These are phyloP conservation scores for Gonapodya prolifera DNA, from an alignment of 192 early-diverging fungal genomes.

Conservation along the genomic window DNA sequence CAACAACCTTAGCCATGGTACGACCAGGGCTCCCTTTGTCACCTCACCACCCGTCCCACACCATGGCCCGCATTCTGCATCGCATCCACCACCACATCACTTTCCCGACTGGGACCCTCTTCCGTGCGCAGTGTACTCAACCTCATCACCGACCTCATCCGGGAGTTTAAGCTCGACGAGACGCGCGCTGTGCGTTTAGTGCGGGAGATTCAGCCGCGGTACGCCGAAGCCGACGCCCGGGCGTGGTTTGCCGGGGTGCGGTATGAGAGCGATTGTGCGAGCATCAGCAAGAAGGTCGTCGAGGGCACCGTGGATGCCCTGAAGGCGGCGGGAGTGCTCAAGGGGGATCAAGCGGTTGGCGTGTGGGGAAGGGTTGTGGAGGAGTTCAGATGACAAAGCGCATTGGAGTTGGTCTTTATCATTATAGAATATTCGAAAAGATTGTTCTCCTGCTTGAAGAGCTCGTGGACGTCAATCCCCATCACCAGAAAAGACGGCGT, in stretches of 20 bases:
- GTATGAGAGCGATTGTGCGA: not conserved
- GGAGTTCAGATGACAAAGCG: too few relatives aligned
- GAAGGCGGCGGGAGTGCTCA: slow-evolving; percentile 1
- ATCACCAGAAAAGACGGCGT: too few relatives aligned
- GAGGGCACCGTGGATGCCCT: not conserved
- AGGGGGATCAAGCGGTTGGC: not conserved
- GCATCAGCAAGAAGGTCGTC: not conserved
- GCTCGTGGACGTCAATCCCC: too few relatives aligned
- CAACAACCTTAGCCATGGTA: not conserved
- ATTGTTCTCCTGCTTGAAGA: too few relatives aligned
- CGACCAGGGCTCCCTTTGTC: not conserved
- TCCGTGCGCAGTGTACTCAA: not conserved
- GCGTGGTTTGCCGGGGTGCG: not conserved
- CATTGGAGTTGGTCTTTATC: too few relatives aligned
- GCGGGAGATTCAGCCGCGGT: not conserved
- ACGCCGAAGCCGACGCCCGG: not conserved
- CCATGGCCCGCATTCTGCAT: slow-evolving; percentile 2
- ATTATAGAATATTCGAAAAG: too few relatives aligned
- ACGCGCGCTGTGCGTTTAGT: not conserved
- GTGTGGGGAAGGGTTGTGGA: not conserved
- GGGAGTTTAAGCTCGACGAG: not conserved
- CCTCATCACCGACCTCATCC: not conserved
- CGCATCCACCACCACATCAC: not conserved
- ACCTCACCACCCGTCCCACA: not conserved
- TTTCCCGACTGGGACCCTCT: not conserved